phyloP scores from a whole-genome alignment of 2,329 filamentous ascomycete species.

The Tolypocladium endophyticum region DNA sequence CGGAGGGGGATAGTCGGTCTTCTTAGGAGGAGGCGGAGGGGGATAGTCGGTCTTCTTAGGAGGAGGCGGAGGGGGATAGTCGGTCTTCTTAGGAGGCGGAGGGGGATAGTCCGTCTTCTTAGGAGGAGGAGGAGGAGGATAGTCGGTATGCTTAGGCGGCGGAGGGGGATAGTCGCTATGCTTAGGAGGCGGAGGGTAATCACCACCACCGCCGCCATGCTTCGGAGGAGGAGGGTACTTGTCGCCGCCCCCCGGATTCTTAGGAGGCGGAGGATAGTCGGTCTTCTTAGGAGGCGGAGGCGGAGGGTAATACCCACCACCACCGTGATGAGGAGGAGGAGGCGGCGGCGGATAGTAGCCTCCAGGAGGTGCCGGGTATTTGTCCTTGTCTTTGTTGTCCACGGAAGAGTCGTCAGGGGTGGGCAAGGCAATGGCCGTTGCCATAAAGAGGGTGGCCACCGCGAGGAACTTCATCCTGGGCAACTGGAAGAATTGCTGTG shows the following conservation, averaged over 20 bases:
- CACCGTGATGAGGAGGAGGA: neutral
- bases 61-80: no score
- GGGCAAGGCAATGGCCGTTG: neutral
- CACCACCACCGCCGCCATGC: neutral
- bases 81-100: no score
- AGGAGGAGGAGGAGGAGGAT: neutral
- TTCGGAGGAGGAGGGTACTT: neutral
- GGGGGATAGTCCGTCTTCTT: neutral
- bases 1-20: neutral
- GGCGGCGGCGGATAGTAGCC: neutral
- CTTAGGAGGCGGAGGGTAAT: neutral
- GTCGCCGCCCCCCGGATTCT: neutral
- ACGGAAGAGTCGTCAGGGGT: neutral
- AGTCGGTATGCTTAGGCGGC: neutral
- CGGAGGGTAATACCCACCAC: neutral
- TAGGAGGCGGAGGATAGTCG: neutral
- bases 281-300: neutral
- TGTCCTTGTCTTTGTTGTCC: neutral
- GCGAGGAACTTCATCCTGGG: neutral
- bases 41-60: no score
- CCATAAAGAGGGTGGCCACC: neutral
- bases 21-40: no score
- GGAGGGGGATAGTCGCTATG: neutral
- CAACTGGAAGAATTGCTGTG: neutral
- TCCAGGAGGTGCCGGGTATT: neutral